Evolutionary conservation across 768 basidiomycete genomes (phyloP), one percentile per base, ranked within the genome.

Genomic region (Leccinum ochraceum): DNA sequence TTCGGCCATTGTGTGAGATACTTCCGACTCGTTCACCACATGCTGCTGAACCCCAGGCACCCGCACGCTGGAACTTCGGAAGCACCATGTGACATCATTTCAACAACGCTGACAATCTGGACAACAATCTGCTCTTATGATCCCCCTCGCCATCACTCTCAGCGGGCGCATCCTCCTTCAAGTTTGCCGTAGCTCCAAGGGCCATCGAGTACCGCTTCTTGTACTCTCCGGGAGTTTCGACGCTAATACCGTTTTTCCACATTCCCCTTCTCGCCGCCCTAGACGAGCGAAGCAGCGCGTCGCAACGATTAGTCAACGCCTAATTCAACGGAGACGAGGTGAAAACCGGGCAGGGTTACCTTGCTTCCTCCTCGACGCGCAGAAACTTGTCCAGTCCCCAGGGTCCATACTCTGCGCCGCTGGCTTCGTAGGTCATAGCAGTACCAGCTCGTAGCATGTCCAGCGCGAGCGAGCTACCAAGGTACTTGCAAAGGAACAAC

Each of bases 401-500:
- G 22, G 78, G 74, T 1, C 94, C 94, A 63, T 95, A 91, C 66
- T 89, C 90, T 16, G 90, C 93, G 3, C 90, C 90, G 9, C 82
- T 79, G 71, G 90, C 88, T 58, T 85, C 83, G 67, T 96, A 97
- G 0, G 84, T 87, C 0, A 83, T 83, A 0, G 78, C 94, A 79
- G 86, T 88, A 4, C 94, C 95, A 0, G 86, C 83, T 22, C 81
- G 82, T 2, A 96, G 75, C 93, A 96, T 94, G 65, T 92, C 86
- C 3, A 84, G 75, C 2, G 86, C 80, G 20, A 89, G 76, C 65
- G 77, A 77, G 63, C 77, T 83, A 0, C 83, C 84, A 30, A 51
- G 16, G 10, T 60, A 62, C 6, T 72, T 74, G 22, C 71, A 71
- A 34, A 86, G 67, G 50, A 76, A 77, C 11, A 77, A 75, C 0